These are phyloP conservation scores for Phycomyces blakesleeanus DNA, from an alignment of 192 early-diverging fungal genomes.

Conservation along the genomic window DNA sequence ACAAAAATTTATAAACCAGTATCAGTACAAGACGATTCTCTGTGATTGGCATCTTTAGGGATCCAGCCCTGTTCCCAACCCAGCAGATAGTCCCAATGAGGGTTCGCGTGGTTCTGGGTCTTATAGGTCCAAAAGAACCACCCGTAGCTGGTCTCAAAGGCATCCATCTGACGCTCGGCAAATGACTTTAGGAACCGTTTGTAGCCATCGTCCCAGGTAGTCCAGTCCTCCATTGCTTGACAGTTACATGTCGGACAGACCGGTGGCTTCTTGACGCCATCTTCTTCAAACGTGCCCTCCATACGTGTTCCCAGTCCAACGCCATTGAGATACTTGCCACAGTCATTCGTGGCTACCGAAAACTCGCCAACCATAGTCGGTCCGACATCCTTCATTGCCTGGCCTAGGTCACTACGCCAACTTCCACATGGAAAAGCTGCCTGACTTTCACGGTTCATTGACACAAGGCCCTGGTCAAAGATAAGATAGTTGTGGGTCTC, in stretches of 20 bases:
- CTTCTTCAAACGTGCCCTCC: constrained; percentile 52
- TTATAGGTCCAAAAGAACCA: constrained; percentile 78
- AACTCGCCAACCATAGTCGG: constrained; percentile 73
- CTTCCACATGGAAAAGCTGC: constrained; percentile 22
- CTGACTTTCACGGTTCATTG: constrained; percentile 19
- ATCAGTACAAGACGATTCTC: constrained; percentile 9
- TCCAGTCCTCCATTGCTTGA: constrained; percentile 40
- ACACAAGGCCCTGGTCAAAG: constrained; percentile 39
- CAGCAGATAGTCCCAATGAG: constrained; percentile 67
- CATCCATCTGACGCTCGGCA: constrained; percentile 56
- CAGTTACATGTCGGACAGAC: constrained; percentile 53
- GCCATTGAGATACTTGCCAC: constrained; percentile 71
- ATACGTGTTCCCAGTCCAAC: constrained; percentile 52
- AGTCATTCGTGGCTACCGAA: constrained; percentile 67
- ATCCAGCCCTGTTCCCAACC: constrained; percentile 66
- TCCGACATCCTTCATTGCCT: constrained; percentile 39
- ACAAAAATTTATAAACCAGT: too few relatives aligned
- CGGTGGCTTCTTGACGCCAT: neutral
- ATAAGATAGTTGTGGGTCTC: constrained; percentile 6
- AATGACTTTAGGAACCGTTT: constrained; percentile 46
- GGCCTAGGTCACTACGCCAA: constrained; percentile 25
- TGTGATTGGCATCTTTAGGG: constrained; percentile 47
- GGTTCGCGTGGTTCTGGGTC: constrained; percentile 54
- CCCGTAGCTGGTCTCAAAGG: constrained; percentile 55
- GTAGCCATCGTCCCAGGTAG: constrained; percentile 42